Conservation (phyloP, 2,329 filamentous ascomycete species). For the Sclerotinia spermophila region DNA sequence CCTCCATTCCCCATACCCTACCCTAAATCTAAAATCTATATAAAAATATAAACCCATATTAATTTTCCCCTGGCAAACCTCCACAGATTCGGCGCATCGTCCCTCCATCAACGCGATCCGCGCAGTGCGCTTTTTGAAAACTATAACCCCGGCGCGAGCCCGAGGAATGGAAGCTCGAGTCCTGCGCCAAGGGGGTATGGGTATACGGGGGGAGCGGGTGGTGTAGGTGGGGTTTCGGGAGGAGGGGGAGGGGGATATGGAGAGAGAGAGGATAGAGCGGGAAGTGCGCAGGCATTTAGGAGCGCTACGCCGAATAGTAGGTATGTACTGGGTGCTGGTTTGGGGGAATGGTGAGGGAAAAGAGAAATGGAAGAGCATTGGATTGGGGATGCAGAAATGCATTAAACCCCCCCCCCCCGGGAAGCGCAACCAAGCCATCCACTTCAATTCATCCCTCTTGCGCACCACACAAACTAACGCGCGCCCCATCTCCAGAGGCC, state of each 20-base stretch:
- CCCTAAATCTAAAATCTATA: background rate
- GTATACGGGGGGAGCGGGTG: constrained; percentile 45
- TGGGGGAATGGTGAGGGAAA: background rate
- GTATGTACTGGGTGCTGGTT: constrained; percentile 41
- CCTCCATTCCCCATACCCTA: background rate
- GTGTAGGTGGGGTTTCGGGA: constrained; percentile 25
- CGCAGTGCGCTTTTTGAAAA: constrained; percentile 72
- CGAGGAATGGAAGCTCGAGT: constrained; percentile 19
- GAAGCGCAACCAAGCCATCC: too few relatives aligned
- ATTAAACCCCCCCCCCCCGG: too few relatives aligned
- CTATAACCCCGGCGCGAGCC: constrained; percentile 54
- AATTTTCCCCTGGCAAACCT: background rate
- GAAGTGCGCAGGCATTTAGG: constrained; percentile 46
- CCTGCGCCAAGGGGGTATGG: constrained; percentile 43
- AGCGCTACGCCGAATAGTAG: constrained; percentile 68
- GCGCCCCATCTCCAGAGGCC: constrained; percentile 54
- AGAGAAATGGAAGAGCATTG: background rate
- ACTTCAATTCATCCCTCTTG: too few relatives aligned
- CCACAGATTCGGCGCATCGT: constrained; percentile 61
- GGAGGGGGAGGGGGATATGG: constrained; percentile 21
- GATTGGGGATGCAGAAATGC: background rate
- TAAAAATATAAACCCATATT: background rate
- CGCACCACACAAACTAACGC: background rate
- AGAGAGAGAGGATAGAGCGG: background rate
- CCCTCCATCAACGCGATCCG: constrained; percentile 70